Evolutionary conservation across 306 rosid genomes (phyloP).

Genomic region (Quercus parvula): DNA sequence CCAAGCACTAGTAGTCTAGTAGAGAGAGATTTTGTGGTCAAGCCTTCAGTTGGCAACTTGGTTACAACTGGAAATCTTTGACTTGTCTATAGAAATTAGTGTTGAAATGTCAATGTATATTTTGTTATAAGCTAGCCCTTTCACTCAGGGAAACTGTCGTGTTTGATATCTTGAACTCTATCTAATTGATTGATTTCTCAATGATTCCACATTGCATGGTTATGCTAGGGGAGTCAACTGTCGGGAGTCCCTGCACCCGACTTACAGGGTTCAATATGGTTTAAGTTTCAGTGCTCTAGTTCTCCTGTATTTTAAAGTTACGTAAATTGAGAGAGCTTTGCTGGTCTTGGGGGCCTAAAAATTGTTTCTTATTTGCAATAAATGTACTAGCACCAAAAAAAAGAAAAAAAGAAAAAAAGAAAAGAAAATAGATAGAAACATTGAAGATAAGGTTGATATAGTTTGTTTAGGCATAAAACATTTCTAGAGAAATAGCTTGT

Average conservation of each 20-base stretch:
- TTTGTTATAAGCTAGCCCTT: background rate
- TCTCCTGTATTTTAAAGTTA: background rate
- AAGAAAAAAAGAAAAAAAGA: too few relatives aligned
- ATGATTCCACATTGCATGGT: background rate
- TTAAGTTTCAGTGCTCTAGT: background rate
- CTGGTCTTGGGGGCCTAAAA: too few relatives aligned
- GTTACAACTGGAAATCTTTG: background rate
- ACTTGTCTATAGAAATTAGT: conserved; percentile 27
- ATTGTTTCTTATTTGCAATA: too few relatives aligned
- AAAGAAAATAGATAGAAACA: too few relatives aligned
- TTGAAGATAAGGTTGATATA: too few relatives aligned
- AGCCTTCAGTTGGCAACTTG: background rate
- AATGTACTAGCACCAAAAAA: too few relatives aligned
- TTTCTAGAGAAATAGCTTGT: too few relatives aligned
- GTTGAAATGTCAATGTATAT: background rate
- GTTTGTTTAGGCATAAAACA: too few relatives aligned
- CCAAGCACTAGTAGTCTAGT: conserved; percentile 23
- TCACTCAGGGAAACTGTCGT: background rate
- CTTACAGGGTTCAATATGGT: background rate
- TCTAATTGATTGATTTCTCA: background rate
- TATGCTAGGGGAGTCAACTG: background rate
- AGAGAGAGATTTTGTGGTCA: conserved; percentile 7
- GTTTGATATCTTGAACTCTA: background rate
- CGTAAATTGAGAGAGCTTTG: too few relatives aligned
- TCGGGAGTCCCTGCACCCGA: background rate